A percentile compares a stretch with the other conserved stretches of the same genome.
Conservation (phyloP, 2,329 filamentous ascomycete genomes). For the Eutypa lata region DNA sequence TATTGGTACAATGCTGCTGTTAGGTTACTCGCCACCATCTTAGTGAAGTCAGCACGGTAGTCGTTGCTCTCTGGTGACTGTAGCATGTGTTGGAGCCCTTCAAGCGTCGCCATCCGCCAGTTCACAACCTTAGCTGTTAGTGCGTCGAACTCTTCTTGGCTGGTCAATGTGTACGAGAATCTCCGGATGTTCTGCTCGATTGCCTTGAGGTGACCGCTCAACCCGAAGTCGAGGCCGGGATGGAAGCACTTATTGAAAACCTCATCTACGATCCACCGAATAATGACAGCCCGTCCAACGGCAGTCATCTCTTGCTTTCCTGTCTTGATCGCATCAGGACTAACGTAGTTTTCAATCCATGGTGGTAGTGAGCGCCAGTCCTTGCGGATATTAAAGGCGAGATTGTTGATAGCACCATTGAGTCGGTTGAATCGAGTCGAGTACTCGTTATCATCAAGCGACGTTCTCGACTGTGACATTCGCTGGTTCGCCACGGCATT, state of each 20-base stretch:
- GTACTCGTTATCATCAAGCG: conserved; percentile 94
- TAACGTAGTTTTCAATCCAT: conserved; percentile 79
- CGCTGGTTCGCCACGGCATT: conserved; percentile 97
- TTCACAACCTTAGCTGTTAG: conserved; percentile 82
- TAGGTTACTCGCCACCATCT: conserved; percentile 65
- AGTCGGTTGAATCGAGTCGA: conserved; percentile 82
- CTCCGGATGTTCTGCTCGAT: conserved; percentile 86
- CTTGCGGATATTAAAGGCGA: conserved; percentile 94
- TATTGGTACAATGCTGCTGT: conserved; percentile 69
- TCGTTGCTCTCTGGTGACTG: conserved; percentile 62
- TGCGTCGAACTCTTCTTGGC: conserved; percentile 85
- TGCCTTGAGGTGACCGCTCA: conserved; percentile 77
- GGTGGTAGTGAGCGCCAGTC: conserved; percentile 80
- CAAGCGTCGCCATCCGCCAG: conserved; percentile 90
- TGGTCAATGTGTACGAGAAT: conserved; percentile 69
- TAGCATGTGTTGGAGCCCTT: conserved; percentile 76
- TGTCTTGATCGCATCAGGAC: conserved; percentile 77
- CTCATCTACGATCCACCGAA: conserved; percentile 85
- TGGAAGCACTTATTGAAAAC: conserved; percentile 93
- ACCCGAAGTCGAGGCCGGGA: conserved; percentile 71
- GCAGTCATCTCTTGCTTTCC: conserved; percentile 98
- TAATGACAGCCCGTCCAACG: conserved; percentile 83
- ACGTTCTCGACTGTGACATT: conserved; percentile 88
- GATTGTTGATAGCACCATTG: conserved; percentile 89
- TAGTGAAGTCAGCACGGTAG: conserved; percentile 66